Conservation (phyloP, 2,329 filamentous ascomycete species). For the Paraconiothyrium brasiliense region DNA sequence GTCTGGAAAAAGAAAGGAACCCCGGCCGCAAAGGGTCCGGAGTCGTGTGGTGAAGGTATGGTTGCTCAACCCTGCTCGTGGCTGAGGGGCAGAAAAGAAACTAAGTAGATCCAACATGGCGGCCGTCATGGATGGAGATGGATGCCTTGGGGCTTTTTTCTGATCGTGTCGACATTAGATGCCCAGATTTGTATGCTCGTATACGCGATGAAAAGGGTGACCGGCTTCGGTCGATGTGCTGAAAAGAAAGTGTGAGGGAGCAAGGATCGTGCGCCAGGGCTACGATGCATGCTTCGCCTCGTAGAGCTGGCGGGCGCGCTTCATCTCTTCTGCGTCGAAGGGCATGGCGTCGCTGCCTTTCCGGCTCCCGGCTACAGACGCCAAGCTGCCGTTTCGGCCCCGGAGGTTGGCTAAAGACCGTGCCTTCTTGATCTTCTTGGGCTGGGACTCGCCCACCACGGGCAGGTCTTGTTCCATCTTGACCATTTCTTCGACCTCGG, state of each 20-base stretch:
- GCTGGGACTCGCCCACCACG: slow-evolving; percentile 32
- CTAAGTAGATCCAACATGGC: not conserved
- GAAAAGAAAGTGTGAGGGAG: not conserved
- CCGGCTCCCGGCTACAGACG: slow-evolving; percentile 40
- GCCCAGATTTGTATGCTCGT: not conserved
- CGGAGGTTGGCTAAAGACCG: slow-evolving; percentile 45
- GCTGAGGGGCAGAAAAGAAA: not conserved
- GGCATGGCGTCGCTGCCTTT: slow-evolving; percentile 45
- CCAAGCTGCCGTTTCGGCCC: slow-evolving; percentile 41
- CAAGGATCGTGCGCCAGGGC: slow-evolving; percentile 20
- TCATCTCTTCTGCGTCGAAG: slow-evolving; percentile 50
- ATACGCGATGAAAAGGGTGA: not conserved
- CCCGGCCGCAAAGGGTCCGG: slow-evolving; percentile 6
- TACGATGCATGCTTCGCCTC: slow-evolving; percentile 32
- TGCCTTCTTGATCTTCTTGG: slow-evolving; percentile 50
- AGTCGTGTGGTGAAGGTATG: not conserved
- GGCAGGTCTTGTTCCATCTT: slow-evolving; percentile 37
- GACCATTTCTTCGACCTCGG: slow-evolving; percentile 61
- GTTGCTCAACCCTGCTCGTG: not conserved
- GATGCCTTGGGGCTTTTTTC: slow-evolving; percentile 3
- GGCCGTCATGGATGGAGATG: not conserved
- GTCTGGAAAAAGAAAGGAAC: slow-evolving; percentile 8
- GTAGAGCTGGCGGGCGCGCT: slow-evolving; percentile 46
- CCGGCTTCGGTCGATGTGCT: not conserved
- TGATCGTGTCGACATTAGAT: slow-evolving; percentile 16